Evolutionary conservation across 345 rosid species (phyloP).

Genomic region (Brassica cretica): DNA sequence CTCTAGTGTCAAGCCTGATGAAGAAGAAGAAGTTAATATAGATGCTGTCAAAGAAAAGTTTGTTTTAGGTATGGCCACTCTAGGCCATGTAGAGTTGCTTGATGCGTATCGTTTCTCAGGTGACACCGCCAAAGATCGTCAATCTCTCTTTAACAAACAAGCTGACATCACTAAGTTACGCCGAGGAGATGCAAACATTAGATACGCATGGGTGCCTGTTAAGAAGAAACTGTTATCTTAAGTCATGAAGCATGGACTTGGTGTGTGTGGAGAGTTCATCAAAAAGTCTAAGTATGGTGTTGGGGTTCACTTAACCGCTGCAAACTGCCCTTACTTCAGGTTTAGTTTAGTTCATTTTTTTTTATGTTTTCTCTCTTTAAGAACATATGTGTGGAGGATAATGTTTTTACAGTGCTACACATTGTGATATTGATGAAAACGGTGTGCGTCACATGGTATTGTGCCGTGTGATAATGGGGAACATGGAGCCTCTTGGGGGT

Average conservation of each 20-base stretch:
- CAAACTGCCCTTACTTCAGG: constrained; percentile 58
- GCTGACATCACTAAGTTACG: constrained; percentile 52
- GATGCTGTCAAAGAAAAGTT: constrained; percentile 51
- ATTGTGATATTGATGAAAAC: constrained; percentile 86
- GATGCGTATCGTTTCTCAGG: constrained; percentile 47
- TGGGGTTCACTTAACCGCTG: constrained; percentile 74
- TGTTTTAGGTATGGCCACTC: constrained; percentile 36
- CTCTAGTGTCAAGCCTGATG: constrained; percentile 26
- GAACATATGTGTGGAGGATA: constrained; percentile 25
- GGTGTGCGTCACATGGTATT: constrained; percentile 62
- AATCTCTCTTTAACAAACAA: constrained; percentile 74
- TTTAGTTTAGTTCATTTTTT: constrained; percentile 9
- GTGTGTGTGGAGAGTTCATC: constrained; percentile 51
- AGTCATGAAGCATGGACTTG: constrained; percentile 58
- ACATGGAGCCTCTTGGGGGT: constrained; percentile 56
- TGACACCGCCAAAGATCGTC: constrained; percentile 43
- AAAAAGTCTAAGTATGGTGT: constrained; percentile 47
- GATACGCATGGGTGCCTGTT: constrained; percentile 82
- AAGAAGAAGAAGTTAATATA: constrained; percentile 41
- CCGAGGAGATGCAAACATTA: constrained; percentile 76
- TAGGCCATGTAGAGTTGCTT: constrained; percentile 43
- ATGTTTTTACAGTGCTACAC: constrained; percentile 58
- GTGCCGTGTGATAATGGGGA: constrained; percentile 89
- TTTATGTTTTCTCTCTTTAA: not conserved
- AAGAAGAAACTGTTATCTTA: constrained; percentile 48